Base-by-base conservation (phyloP, 2,329 filamentous ascomycete genomes). In the Ascochyta rabiei region DNA sequence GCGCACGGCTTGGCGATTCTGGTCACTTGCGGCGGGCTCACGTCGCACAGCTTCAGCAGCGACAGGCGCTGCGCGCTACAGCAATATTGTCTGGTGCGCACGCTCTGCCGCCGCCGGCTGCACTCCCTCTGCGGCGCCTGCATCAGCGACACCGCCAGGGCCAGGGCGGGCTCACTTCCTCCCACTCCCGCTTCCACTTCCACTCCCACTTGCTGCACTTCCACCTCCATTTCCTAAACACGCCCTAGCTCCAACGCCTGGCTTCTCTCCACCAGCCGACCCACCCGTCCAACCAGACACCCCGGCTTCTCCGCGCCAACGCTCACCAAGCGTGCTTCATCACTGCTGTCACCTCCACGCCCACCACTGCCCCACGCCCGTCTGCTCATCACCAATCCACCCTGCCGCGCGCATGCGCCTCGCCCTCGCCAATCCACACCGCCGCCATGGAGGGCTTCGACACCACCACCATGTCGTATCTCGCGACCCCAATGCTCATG, bases 391-490 rank as follows among this genome's bases (percentile, higher is more conserved):
- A 33, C 42, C 42, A 37, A 35, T 47, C 10, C 44, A 33, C 35
- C 57, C 19, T 23, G 60, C 62, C 62, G 68, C 69, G 64, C 70
- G 63, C 53, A 71, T 72, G 69, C 71, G 61, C 64, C 63, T 23
- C 56, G 52, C 51, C 59, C 26, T 54, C 45, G 23, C 54, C 59
- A 23, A 52, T 50, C 50, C 39, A 45, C 57, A 44, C 55, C 50
- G 55, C 58, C 57, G 69, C 64, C 55, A 79, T 78, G 76, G 83
- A 85, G 68, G 80, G 82, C 72, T 86, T 83, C 75, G 83, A 86
- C 71, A 82, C 82, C 62, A 81, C 83, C 75, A 79, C 81, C 71
- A 85, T 87, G 84, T 82, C 83, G 65, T 87, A 86, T 67, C 74
- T 86, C 74, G 79, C 81, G 51, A 82, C 80, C 62, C 82, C 83